Conservation (phyloP, 1,284 basidiomycete species). For the Taiwanofungus camphoratus region DNA sequence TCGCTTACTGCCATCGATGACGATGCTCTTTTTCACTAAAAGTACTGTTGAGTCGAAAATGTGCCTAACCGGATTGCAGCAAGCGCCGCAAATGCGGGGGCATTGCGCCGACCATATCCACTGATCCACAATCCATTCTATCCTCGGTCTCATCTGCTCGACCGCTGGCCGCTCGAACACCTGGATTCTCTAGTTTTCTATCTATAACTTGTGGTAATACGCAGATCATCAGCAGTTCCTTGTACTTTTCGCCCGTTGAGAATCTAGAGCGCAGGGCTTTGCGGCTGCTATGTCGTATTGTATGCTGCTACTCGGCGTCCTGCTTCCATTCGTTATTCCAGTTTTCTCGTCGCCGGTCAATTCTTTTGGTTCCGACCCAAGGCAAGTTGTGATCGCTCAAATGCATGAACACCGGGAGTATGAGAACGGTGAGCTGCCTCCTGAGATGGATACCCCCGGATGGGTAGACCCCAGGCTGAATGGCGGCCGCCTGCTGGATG, state of each 20-base stretch:
- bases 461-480: slow-evolving; percentile 68
- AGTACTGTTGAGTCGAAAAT: too few species aligned
- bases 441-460: slow-evolving; percentile 31
- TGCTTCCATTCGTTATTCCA: neutral
- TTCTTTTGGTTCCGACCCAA: neutral
- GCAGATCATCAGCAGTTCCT: too few species aligned
- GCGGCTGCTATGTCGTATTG: neutral
- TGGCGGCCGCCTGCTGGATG: slow-evolving; percentile 69
- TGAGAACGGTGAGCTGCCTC: slow-evolving; percentile 25
- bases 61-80: too few species aligned
- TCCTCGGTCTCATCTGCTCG: neutral
- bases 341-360: neutral
- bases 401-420: slow-evolving; percentile 15
- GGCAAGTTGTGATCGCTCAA: neutral
- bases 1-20: too few species aligned
- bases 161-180: neutral
- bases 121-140: neutral
- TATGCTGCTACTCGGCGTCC: neutral
- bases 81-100: too few species aligned
- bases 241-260: neutral
- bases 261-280: neutral
- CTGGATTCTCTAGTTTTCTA: neutral
- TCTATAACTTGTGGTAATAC: neutral
- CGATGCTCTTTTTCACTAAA: too few species aligned
- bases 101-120: too few species aligned